Percentiles rank a stretch among this genome's conserved stretches.
These are phyloP conservation scores for Aspergillus sp. DNA, from an alignment of 2,329 filamentous ascomycete species.

Conservation along the genomic window DNA sequence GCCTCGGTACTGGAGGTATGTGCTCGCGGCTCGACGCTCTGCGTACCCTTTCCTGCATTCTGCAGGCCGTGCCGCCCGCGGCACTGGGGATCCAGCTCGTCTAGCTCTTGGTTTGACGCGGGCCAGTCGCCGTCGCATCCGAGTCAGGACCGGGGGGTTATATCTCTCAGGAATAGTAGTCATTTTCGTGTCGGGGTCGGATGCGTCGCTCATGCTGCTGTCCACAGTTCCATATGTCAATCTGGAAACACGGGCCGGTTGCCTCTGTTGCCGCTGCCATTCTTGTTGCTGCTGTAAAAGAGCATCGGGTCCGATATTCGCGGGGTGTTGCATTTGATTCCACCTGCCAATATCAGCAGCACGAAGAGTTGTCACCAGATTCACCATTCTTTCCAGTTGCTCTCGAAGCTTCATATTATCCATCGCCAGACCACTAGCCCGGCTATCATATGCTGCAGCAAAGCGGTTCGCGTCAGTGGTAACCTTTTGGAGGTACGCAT, in stretches of 20 bases:
- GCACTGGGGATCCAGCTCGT: background rate
- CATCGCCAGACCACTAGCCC: background rate
- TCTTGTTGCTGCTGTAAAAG: no score
- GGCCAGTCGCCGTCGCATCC: background rate
- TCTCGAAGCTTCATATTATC: background rate
- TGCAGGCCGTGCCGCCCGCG: background rate
- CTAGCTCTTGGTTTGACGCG: background rate
- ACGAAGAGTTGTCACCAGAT: background rate
- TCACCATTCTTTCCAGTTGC: background rate
- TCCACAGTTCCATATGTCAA: conserved; percentile 1
- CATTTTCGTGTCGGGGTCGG: background rate
- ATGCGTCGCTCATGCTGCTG: background rate
- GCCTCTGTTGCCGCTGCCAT: background rate
- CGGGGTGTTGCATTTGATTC: background rate
- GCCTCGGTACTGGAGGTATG: background rate
- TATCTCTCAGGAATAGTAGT: background rate
- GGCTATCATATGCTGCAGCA: no score
- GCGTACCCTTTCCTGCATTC: background rate
- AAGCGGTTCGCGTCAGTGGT: background rate
- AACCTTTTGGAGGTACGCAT: background rate
- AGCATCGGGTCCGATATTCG: background rate
- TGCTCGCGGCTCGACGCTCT: background rate
- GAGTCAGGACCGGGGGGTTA: background rate
- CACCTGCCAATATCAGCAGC: background rate
- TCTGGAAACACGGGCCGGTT: background rate